Conservation (phyloP, 306 rosid genomes). For the Quillaja saponaria region DNA sequence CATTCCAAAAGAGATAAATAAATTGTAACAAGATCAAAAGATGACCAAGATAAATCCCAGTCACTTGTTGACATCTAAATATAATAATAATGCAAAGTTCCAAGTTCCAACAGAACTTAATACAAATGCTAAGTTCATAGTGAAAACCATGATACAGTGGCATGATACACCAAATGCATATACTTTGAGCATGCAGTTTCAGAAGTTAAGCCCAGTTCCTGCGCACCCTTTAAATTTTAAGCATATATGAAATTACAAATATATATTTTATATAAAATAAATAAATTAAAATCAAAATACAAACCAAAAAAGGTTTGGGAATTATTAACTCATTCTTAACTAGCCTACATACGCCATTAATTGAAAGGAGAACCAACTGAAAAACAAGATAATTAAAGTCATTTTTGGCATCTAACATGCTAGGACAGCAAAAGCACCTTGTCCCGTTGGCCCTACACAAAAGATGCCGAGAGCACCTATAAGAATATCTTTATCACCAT, state of each 20-base stretch:
- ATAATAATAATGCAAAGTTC: too few species aligned
- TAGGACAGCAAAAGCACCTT: too few species aligned
- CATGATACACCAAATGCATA: slow-evolving; percentile 21
- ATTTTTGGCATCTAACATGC: too few species aligned
- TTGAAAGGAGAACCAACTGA: background rate
- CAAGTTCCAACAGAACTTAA: too few species aligned
- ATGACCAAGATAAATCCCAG: slow-evolving; percentile 3
- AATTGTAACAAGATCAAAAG: slow-evolving; percentile 16
- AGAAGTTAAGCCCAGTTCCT: background rate
- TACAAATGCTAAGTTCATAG: background rate
- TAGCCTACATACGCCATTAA: background rate
- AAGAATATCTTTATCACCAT: too few species aligned
- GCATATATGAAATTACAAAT: slow-evolving; percentile 16
- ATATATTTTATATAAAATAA: background rate
- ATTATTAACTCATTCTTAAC: background rate
- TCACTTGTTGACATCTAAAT: slow-evolving; percentile 26
- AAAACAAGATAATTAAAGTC: background rate
- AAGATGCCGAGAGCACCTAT: too few species aligned
- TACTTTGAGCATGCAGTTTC: background rate
- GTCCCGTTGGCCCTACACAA: too few species aligned
- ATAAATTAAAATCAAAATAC: background rate
- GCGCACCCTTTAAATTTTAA: background rate
- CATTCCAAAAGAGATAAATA: background rate
- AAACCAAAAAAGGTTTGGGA: background rate
- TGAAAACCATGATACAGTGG: slow-evolving; percentile 9